Base-by-base conservation (phyloP, 2,329 filamentous ascomycete genomes). In the Moelleriella libera region DNA sequence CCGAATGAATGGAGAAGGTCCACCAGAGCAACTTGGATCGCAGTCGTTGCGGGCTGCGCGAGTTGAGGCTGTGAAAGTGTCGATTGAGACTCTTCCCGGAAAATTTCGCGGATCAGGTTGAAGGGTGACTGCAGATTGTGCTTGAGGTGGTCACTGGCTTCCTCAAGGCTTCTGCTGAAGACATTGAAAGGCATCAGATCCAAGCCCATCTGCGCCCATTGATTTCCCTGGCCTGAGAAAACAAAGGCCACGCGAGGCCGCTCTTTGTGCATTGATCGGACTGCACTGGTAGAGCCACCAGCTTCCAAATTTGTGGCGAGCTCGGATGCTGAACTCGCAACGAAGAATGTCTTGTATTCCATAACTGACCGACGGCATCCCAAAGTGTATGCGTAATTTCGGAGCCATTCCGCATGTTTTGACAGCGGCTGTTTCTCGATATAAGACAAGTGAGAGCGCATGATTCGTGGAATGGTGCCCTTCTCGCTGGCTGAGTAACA, bases 331-430 rank as follows among this genome's bases (percentile, higher is more conserved):
- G 63, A 64, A 8, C 52, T 55, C 5, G 68, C 67, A 32, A 69
- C 58, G 3, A 68, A 51, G 3, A 63, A 61, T 3, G 59, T 52
- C 46, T 63, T 71, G 66, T 68, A 73, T 47, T 68, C 65, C 11
- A 74, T 51, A 6, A 52, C 58, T 0, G 71, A 72, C 11, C 71
- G 66, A 3, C 71, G 68, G 37, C 62, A 67, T 29, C 57, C 60
- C 12, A 73, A 58, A 1, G 71, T 74, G 51, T 73, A 74, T 3
- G 69, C 63, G 44, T 72, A 68, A 48, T 72, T 53, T 32, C 58
- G 53, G 32, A 71, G 52, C n/a, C 63, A 54, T 0, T 52, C 47
- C 0, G 21, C 6, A 2, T 56, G 45, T 5, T 43, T 12, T 5
- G 21, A 21, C 8, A 45, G 42, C 5, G 48, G 39, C 10, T 54